Percentiles rank a stretch among this genome's conserved stretches.
phyloP scores from a whole-genome alignment of 1,284 basidiomycete genomes.

The Cystobasidium slooffiae region DNA sequence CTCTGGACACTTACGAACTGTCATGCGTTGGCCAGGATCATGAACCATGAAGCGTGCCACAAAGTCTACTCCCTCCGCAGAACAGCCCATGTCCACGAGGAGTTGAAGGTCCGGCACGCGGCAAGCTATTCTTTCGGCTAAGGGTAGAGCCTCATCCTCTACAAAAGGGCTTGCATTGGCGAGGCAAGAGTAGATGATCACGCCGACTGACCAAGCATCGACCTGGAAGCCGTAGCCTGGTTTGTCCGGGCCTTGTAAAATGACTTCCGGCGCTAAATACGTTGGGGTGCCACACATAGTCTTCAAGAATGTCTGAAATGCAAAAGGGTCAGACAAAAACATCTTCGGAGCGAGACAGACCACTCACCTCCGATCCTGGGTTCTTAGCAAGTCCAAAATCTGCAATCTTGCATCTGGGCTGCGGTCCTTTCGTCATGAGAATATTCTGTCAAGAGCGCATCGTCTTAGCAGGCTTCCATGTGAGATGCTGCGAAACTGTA shows the following conservation, averaged over 20 bases:
- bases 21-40: conserved; percentile 65
- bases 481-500: neutral
- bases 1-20: conserved; percentile 57
- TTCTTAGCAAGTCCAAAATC: conserved; percentile 93
- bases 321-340: neutral
- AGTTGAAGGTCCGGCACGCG: conserved; percentile 47
- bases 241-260: conserved; percentile 66
- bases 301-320: conserved; percentile 57
- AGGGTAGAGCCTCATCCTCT: conserved; percentile 63
- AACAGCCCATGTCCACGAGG: conserved; percentile 55
- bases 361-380: conserved; percentile 62
- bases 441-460: conserved; percentile 63
- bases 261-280: conserved; percentile 78
- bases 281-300: conserved; percentile 85
- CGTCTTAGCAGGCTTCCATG: neutral
- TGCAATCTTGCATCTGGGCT: conserved; percentile 77
- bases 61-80: conserved; percentile 61
- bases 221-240: conserved; percentile 80
- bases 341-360: neutral
- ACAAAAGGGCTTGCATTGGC: conserved; percentile 72
- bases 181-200: conserved; percentile 89
- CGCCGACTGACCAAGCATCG: conserved; percentile 91
- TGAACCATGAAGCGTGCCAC: conserved; percentile 62
- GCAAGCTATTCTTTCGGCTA: conserved; percentile 57
- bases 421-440: conserved; percentile 68